Percentiles rank a stretch among this genome's conserved stretches.
phyloP scores from a whole-genome alignment of 1,284 basidiomycete species.

The Ganoderma multipileum region DNA sequence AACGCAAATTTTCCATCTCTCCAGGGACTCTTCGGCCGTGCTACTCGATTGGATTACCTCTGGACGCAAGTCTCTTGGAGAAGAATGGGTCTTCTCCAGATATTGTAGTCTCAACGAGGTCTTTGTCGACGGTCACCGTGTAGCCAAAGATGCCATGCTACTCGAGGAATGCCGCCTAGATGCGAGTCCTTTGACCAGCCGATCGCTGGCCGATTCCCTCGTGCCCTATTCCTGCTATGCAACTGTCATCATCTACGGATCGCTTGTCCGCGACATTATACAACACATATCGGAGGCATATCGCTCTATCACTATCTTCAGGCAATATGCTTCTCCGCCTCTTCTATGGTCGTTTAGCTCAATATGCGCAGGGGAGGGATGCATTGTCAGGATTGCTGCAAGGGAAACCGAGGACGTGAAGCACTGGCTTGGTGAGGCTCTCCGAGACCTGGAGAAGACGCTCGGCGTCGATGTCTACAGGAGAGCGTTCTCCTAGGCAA shows the following conservation, averaged over 20 bases:
- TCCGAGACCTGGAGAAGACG: slow-evolving; percentile 57
- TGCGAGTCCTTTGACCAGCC: slow-evolving; percentile 40
- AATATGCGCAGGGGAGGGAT: slow-evolving; percentile 51
- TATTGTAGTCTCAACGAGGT: slow-evolving; percentile 92
- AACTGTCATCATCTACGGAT: slow-evolving; percentile 79
- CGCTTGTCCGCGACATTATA: slow-evolving; percentile 55
- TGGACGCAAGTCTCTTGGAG: slow-evolving; percentile 79
- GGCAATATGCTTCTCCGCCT: slow-evolving; percentile 54
- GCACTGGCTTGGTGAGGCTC: slow-evolving; percentile 65
- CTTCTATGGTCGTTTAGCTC: slow-evolving; percentile 83
- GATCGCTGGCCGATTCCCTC: slow-evolving; percentile 67
- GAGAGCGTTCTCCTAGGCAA: slow-evolving; percentile 55
- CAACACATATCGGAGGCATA: slow-evolving; percentile 57
- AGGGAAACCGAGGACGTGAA: slow-evolving; percentile 75
- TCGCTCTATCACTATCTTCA: slow-evolving; percentile 66
- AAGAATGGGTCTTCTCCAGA: slow-evolving; percentile 88
- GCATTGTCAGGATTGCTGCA: slow-evolving; percentile 77
- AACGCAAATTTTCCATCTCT: slow-evolving; percentile 75
- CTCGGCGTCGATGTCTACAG: slow-evolving; percentile 71
- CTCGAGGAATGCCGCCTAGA: slow-evolving; percentile 57
- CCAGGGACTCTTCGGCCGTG: slow-evolving; percentile 65
- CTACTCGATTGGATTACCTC: slow-evolving; percentile 93
- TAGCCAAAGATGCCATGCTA: slow-evolving; percentile 81
- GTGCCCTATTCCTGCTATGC: slow-evolving; percentile 87
- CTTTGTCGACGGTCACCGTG: slow-evolving; percentile 62